These are phyloP conservation scores for Trametes meyenii DNA, from an alignment of 768 basidiomycete species.

Conservation along the genomic window DNA sequence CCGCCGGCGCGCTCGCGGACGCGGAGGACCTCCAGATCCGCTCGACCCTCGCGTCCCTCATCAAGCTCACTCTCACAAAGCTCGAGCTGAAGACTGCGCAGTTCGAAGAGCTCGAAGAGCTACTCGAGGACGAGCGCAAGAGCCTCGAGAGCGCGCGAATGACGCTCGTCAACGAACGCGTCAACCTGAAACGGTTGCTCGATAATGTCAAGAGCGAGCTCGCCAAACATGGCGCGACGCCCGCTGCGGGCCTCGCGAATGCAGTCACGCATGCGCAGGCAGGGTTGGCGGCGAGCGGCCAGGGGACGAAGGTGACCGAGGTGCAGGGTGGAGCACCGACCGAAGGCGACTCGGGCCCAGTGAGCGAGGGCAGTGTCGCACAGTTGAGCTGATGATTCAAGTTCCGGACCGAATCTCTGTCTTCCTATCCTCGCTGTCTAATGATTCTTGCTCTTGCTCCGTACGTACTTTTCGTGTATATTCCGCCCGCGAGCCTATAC, in stretches of 20 bases:
- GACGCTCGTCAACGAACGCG: slow-evolving; percentile 77
- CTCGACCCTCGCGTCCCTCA: slow-evolving; percentile 75
- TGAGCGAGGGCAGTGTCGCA: slow-evolving; percentile 46
- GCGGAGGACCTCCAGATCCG: slow-evolving; percentile 85
- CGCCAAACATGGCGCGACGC: slow-evolving; percentile 44
- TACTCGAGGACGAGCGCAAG: slow-evolving; percentile 89
- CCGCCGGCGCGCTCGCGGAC: slow-evolving; percentile 77
- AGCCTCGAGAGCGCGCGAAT: slow-evolving; percentile 81
- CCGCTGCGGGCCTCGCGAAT: slow-evolving; percentile 28
- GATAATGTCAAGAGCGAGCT: slow-evolving; percentile 70
- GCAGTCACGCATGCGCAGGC: slow-evolving; percentile 39
- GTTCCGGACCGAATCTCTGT: neutral
- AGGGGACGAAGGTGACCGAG: slow-evolving; percentile 59
- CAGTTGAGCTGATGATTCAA: slow-evolving; percentile 14
- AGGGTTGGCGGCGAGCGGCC: slow-evolving; percentile 58
- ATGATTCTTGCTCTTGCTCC: slow-evolving; percentile 4
- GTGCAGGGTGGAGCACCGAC: slow-evolving; percentile 48
- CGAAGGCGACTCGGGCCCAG: slow-evolving; percentile 58
- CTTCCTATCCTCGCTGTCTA: slow-evolving; percentile 8
- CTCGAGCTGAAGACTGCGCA: slow-evolving; percentile 94
- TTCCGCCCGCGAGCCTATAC: slow-evolving; percentile 10
- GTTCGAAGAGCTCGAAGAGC: slow-evolving; percentile 92
- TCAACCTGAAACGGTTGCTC: slow-evolving; percentile 69
- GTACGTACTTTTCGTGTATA: slow-evolving; percentile 5
- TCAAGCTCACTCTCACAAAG: slow-evolving; percentile 84